Conservation (phyloP, 805 yeast genomes). For the Starmerella apis region DNA sequence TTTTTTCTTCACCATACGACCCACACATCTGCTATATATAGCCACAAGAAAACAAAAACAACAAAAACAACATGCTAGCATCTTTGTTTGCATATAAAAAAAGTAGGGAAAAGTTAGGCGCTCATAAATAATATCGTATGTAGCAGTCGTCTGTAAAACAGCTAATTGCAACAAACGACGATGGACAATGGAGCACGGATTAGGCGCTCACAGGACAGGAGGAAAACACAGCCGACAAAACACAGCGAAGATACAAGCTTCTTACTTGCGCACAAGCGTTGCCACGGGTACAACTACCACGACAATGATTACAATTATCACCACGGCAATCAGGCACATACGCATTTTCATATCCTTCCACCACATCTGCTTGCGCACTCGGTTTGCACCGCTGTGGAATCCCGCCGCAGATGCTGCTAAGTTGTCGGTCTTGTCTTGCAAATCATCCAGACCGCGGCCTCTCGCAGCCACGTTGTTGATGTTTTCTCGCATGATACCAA, state of each 20-base stretch:
- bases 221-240: not conserved
- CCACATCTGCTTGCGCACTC: conserved; percentile 98
- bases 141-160: not conserved
- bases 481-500: conserved; percentile 94
- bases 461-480: conserved; percentile 90
- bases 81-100: too few species aligned
- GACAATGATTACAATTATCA: conserved; percentile 65
- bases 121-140: conserved; percentile 1
- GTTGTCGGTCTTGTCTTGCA: conserved; percentile 88
- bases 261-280: conserved; percentile 50
- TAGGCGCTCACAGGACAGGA: not conserved
- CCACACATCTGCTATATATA: too few species aligned
- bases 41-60: too few species aligned
- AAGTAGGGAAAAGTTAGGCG: not conserved
- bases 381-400: conserved; percentile 91
- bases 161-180: not conserved
- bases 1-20: too few species aligned
- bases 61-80: too few species aligned
- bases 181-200: not conserved
- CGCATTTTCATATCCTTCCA: conserved; percentile 97
- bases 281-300: conserved; percentile 89
- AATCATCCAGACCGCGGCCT: conserved; percentile 85
- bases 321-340: conserved; percentile 70
- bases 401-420: conserved; percentile 88
- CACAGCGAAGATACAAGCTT: not conserved